Evolutionary conservation across 495 filamentous ascomycete species (phyloP), one percentile per base, ranked within the genome.

Genomic region (Copromyces sp.): DNA sequence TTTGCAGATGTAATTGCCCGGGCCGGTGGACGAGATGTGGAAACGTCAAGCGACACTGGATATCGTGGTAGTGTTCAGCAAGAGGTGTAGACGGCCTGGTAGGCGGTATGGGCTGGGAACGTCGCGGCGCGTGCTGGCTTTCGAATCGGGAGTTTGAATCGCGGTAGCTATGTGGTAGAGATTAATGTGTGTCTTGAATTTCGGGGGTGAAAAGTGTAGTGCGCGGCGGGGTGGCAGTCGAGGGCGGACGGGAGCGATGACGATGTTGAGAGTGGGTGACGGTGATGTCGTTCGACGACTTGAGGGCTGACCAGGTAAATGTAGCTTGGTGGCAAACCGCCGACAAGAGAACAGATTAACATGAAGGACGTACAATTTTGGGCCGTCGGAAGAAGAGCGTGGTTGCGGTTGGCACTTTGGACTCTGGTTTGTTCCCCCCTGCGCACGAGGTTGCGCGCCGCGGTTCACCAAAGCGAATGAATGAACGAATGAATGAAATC

Each of bases 1-100:
- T 80, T 74, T 74, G 77, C 61, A 45, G 7, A 35, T 12, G 14
- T 65, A 35, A 65, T 9, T 65, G 53, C 16, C 29, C 29, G 29
- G 14, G 14, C 29, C 14, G 53, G 53, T 65, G 53, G 53, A 65
- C 14, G 53, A 65, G 14, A 24, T 35, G 4, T 37, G 29, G 3
- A 32, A 65, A 4, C 6, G 12, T 65, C 53, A 65, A 65, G 14
- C 53, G 29, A 37, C 53, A 32, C 53, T 9, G 6, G 4, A 17
- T 65, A 65, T 35, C 12, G 53, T 32, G 47, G n/a, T 53, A 11
- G 20, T 53, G 9, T 12, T 53, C 53, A 37, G 9, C 29, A 65
- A 35, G 24, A 65, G 53, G 24, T 17, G 53, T 35, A 65, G 29
- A 35, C 53, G 29, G 32, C 29, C 29, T 17, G 53, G 53, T 35